Evolutionary conservation across 2,329 filamentous ascomycete species (phyloP).

Genomic region (Gliomastix tumulicola): DNA sequence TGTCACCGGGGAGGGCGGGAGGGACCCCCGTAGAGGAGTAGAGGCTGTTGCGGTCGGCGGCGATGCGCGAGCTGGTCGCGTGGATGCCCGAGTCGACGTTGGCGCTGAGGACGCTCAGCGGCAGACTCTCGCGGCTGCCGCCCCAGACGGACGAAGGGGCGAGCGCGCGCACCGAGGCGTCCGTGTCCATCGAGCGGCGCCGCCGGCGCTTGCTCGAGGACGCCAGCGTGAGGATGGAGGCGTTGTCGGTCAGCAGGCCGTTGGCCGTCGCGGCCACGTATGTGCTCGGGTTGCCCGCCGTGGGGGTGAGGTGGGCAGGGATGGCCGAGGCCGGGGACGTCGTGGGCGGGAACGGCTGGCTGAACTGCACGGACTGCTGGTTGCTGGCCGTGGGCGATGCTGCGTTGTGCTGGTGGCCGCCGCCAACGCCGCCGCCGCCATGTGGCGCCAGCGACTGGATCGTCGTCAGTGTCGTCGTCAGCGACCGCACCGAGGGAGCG

Average conservation of each 20-base stretch:
- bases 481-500: slow-evolving; percentile 70
- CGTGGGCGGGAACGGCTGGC: slow-evolving; percentile 58
- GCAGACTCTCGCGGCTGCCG: slow-evolving; percentile 72
- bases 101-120: slow-evolving; percentile 69
- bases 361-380: slow-evolving; percentile 51
- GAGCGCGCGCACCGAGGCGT: slow-evolving; percentile 78
- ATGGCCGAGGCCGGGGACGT: slow-evolving; percentile 64
- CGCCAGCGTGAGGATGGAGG: slow-evolving; percentile 77
- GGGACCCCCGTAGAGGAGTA: slow-evolving; percentile 69
- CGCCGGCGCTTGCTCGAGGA: slow-evolving; percentile 75
- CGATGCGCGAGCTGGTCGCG: slow-evolving; percentile 33
- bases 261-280: slow-evolving; percentile 76
- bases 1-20: slow-evolving; percentile 62
- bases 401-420: slow-evolving; percentile 15
- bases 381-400: slow-evolving; percentile 16
- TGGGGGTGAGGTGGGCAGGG: slow-evolving; percentile 58
- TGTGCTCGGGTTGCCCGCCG: slow-evolving; percentile 53
- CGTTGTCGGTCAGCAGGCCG: slow-evolving; percentile 76
- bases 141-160: slow-evolving; percentile 78
- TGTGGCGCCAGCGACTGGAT: slow-evolving; percentile 69
- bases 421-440: slow-evolving; percentile 30
- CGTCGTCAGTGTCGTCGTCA: slow-evolving; percentile 79
- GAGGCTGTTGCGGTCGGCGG: slow-evolving; percentile 66
- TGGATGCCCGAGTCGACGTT: slow-evolving; percentile 57
- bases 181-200: slow-evolving; percentile 74